Base-by-base conservation (phyloP, 441 rosid genomes). In the Adansonia madagascariensis region DNA sequence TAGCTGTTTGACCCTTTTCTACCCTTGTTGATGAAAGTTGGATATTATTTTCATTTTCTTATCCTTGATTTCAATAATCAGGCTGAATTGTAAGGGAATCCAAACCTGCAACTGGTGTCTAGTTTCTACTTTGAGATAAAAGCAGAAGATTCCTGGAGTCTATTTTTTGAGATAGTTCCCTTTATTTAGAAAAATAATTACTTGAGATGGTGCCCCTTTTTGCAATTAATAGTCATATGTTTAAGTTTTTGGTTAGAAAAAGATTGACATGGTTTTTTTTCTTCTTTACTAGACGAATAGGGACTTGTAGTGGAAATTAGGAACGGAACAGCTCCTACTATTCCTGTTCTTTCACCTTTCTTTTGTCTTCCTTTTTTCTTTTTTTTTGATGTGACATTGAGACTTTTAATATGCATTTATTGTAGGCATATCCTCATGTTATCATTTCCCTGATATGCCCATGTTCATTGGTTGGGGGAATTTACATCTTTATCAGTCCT, bases 401-500 rank as follows among this genome's bases (percentile, higher is more conserved):
- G 66, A 79, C 82, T 76, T 59, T 78, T 76, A 78, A 50, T 39
- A 44, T 79, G 78, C 82, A 83, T 82, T 83, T 74, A 74, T 62
- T 77, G 79, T 78, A 57, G 74, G 66, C 75, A 80, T 59, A 55
- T 63, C n/a, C 65, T 78, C 43, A 55, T 80, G 75, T 71, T 47
- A 77, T 53, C 9, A 24, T 15, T 70, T 52, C 44, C 31, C 27
- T 6, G 0, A 52, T 71, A n/a, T 52, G 62, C 44, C 49, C 39
- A 17, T 77, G 24, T 56, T 50, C 43, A 11, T 71, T 75, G 74
- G 80, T 69, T 75, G 60, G 64, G 50, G 69, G 64, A 27, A 68
- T 74, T 66, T 31, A 60, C 22, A 47, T 67, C 53, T 75, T 43
- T 63, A 50, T 65, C n/a, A 31, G 55, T 50, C 56, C 20, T 75